These are phyloP conservation scores for Usnea hakonensis DNA, from an alignment of 495 filamentous ascomycete species.

Conservation along the genomic window DNA sequence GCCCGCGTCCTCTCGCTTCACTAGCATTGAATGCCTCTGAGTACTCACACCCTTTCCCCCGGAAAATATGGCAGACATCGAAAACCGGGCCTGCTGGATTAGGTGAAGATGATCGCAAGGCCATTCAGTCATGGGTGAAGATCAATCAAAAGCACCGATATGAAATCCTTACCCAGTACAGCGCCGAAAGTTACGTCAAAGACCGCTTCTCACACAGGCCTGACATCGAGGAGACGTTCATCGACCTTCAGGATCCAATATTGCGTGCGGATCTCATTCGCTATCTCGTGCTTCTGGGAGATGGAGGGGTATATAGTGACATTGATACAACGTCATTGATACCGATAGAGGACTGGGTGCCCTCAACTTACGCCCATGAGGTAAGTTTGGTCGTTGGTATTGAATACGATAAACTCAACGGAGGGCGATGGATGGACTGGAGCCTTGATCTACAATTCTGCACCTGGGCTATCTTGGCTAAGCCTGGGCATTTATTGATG, in stretches of 20 bases:
- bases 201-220: conserved; percentile 27
- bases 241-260: conserved; percentile 30
- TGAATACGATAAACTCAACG: conserved; percentile 34
- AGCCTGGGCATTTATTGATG: conserved; percentile 28
- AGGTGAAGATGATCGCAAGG: conserved; percentile 9
- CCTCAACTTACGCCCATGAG: conserved; percentile 22
- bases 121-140: conserved; percentile 26
- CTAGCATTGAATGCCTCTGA: background rate
- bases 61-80: conserved; percentile 31
- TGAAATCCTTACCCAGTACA: conserved; percentile 33
- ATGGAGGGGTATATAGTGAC: conserved; percentile 47
- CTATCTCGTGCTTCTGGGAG: conserved; percentile 41
- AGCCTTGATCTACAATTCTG: conserved; percentile 32
- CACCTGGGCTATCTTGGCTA: conserved; percentile 36
- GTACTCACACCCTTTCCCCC: conserved; percentile 7
- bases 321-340: conserved; percentile 34
- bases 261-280: conserved; percentile 43
- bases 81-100: conserved; percentile 23
- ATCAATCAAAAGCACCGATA: conserved; percentile 31
- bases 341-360: conserved; percentile 36
- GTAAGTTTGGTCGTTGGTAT: conserved; percentile 36
- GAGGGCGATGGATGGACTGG: conserved; percentile 19
- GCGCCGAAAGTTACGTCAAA: conserved; percentile 28
- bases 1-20: background rate
- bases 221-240: conserved; percentile 25